Base-by-base conservation (phyloP, 2,329 filamentous ascomycete species). In the Aspergillus aculeatinus region DNA sequence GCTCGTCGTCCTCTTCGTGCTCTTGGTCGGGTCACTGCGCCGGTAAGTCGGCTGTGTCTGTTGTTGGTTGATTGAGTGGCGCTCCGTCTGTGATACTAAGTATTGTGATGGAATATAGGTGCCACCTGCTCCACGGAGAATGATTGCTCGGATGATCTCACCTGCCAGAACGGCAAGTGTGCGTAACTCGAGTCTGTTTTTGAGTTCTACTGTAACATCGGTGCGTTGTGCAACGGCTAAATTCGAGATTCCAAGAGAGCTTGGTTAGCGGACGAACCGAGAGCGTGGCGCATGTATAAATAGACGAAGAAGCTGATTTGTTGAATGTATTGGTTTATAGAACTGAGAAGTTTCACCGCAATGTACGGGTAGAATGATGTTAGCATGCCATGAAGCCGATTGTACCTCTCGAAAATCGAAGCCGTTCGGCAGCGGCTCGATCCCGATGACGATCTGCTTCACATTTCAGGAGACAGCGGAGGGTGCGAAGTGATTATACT, bases 101-200 rank as follows among this genome's bases (percentile, higher is more conserved):
- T 10, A 16, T 1, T 42, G 39, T n/a, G 16, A 16, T 44, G 11
- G 9, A 19, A 16, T n/a, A 16, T 39, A 58, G 55, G 55, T 33
- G 42, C 55, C 27, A 51, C 55, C 25, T 58, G 55, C 49, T 51
- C 48, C 9, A 25, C 21, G 6, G 49, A 58, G 19, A 35, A 52
- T 25, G 55, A 58, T 50, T 58, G 56, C 50, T 58, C 56, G 12
- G 56, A 25, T 12, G 25, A 23, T 11, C 51, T 51, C 12, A 48
- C 56, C 11, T 52, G 56, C 39, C 12, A 39, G 19, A 48, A 12
- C 21, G 50, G 56, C 23, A 52, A 52, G 39, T 53, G 49, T 39
- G 56, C 56, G 14, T 53, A 48, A 51, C 25, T 19, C 50, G 11
- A 23, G 25, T 21, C 10, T 51, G n/a, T 29, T 56, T 19, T 44